Evolutionary conservation across 768 basidiomycete genomes (phyloP).

Genomic region (Cystofilobasidium bisporidii): DNA sequence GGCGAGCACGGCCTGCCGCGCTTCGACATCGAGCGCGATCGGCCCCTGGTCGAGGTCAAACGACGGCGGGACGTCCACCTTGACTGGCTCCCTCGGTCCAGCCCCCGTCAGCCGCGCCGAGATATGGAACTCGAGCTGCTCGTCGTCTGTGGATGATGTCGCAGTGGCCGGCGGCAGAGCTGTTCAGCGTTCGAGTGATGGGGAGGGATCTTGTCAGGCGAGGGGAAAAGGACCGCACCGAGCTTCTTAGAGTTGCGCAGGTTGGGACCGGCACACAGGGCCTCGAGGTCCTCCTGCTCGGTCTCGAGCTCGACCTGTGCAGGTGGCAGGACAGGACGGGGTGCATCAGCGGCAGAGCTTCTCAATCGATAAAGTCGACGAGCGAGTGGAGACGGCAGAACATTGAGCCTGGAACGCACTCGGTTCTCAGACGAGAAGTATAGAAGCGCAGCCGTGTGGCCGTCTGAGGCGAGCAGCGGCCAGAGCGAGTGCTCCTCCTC

Average conservation of each 20-base stretch:
- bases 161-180: neutral
- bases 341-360: too few species aligned
- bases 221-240: neutral
- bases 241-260: slow-evolving; percentile 24
- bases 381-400: too few species aligned
- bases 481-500: slow-evolving; percentile 15
- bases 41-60: slow-evolving; percentile 1
- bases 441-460: slow-evolving; percentile 13
- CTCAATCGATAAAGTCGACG: too few species aligned
- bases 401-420: too few species aligned
- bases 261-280: neutral
- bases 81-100: neutral
- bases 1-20: neutral
- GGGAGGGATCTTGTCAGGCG: too few species aligned
- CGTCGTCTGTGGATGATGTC: slow-evolving; percentile 3
- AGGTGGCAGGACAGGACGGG: neutral
- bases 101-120: slow-evolving; percentile 5
- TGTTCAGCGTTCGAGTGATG: neutral
- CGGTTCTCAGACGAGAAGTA: slow-evolving; percentile 3
- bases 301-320: slow-evolving; percentile 20
- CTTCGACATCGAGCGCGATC: neutral
- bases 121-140: slow-evolving; percentile 19
- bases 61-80: neutral
- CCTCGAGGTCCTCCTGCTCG: neutral
- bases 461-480: slow-evolving; percentile 25